These are phyloP conservation scores for Xylariaceae sp. DNA, from an alignment of 2,329 filamentous ascomycete species.

Conservation along the genomic window DNA sequence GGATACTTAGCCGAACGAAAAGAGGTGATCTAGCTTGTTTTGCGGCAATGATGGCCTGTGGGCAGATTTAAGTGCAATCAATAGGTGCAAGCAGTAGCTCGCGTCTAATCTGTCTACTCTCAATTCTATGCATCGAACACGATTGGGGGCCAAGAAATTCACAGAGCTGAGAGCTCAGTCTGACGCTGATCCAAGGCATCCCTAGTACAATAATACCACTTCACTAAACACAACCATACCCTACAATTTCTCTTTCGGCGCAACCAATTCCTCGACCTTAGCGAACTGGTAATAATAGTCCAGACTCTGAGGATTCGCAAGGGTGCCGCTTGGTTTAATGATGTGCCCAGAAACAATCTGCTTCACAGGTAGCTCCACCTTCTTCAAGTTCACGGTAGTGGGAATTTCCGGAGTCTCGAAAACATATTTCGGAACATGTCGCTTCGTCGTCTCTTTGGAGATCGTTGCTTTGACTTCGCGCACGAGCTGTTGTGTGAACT, in stretches of 20 bases:
- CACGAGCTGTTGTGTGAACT: conserved; percentile 55
- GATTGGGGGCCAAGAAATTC: too few species aligned
- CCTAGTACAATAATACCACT: background rate
- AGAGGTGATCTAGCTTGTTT: too few species aligned
- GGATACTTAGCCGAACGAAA: too few species aligned
- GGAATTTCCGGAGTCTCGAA: conserved; percentile 82
- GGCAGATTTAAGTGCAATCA: too few species aligned
- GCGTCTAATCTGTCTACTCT: too few species aligned
- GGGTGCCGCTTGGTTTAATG: conserved; percentile 72
- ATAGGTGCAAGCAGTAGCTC: too few species aligned
- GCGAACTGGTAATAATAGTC: conserved; percentile 79
- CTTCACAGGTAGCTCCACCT: conserved; percentile 81
- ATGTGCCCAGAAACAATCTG: conserved; percentile 74
- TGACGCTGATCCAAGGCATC: too few species aligned
- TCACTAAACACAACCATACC: background rate
- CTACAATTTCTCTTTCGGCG: conserved; percentile 49
- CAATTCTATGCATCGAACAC: too few species aligned
- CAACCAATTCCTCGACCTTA: conserved; percentile 60
- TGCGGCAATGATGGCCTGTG: too few species aligned
- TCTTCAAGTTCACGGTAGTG: conserved; percentile 81
- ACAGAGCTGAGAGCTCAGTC: too few species aligned
- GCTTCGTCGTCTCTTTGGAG: conserved; percentile 61
- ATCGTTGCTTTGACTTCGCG: conserved; percentile 63
- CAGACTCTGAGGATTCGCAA: conserved; percentile 73
- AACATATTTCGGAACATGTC: conserved; percentile 75